These are phyloP conservation scores for Saraca asoca DNA, from an alignment of 331 rosid genomes.

Conservation along the genomic window DNA sequence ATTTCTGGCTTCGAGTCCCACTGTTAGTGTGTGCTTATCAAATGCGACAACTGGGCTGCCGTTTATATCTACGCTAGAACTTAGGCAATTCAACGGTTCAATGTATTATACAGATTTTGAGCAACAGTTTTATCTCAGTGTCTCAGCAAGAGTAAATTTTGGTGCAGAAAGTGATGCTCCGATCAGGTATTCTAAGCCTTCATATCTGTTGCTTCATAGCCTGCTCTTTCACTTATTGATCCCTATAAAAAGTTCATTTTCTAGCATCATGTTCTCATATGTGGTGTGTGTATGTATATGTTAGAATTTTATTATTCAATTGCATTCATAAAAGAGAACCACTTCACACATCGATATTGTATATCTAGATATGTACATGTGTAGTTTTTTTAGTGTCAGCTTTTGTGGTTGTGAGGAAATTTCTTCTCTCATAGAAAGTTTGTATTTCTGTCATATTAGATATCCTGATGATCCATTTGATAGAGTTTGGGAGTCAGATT, in stretches of 20 bases:
- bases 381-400: conserved; percentile 7
- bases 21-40: conserved; percentile 79
- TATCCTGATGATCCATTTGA: conserved; percentile 92
- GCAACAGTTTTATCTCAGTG: conserved; percentile 68
- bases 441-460: conserved; percentile 45
- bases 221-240: conserved; percentile 7
- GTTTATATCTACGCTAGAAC: conserved; percentile 90
- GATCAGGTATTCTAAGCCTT: conserved; percentile 50
- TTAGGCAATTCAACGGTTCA: conserved; percentile 88
- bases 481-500: conserved; percentile 87
- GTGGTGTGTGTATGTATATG: neutral
- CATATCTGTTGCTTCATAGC: conserved; percentile 20
- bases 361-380: conserved; percentile 1
- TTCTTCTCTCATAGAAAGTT: conserved; percentile 2
- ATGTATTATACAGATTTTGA: conserved; percentile 61
- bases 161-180: conserved; percentile 77
- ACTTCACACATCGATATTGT: neutral
- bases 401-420: conserved; percentile 10
- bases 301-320: neutral
- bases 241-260: neutral
- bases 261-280: neutral
- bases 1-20: conserved; percentile 73
- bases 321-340: neutral
- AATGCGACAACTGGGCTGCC: conserved; percentile 95
- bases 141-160: conserved; percentile 89